phyloP scores from a whole-genome alignment of 257 asterid genomes.

The Solanum phureja region DNA sequence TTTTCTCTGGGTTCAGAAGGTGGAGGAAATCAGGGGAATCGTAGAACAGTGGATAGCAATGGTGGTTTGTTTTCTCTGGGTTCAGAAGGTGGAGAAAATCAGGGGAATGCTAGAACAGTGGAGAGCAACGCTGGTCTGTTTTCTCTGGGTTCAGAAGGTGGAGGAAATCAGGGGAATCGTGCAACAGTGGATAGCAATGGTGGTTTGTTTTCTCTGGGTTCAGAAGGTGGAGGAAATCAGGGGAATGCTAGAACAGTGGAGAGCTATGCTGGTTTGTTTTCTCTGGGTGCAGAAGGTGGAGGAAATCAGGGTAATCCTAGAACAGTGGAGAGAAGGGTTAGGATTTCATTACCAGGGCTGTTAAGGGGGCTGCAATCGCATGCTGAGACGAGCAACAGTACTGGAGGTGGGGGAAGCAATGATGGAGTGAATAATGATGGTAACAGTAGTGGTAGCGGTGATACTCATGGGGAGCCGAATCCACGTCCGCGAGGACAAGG shows the following conservation, averaged over 20 bases:
- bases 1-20: background rate
- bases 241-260: background rate
- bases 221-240: background rate
- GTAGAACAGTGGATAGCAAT: no score
- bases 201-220: background rate
- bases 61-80: no score
- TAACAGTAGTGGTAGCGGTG: background rate
- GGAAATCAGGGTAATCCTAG: background rate
- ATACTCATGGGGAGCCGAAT: background rate
- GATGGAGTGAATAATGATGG: background rate
- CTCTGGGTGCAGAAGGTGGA: background rate
- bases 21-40: background rate
- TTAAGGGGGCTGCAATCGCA: background rate
- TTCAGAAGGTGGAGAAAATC: background rate
- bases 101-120: background rate
- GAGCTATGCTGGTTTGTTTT: background rate
- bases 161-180: background rate
- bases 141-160: background rate
- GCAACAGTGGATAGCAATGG: background rate
- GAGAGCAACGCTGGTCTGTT: background rate
- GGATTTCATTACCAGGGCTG: background rate
- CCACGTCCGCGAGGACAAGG: background rate
- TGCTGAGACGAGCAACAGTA: background rate
- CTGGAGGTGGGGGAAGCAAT: background rate
- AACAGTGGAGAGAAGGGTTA: background rate